These are phyloP conservation scores for Venturia aucupariae DNA, from an alignment of 2,329 filamentous ascomycete species.

Conservation along the genomic window DNA sequence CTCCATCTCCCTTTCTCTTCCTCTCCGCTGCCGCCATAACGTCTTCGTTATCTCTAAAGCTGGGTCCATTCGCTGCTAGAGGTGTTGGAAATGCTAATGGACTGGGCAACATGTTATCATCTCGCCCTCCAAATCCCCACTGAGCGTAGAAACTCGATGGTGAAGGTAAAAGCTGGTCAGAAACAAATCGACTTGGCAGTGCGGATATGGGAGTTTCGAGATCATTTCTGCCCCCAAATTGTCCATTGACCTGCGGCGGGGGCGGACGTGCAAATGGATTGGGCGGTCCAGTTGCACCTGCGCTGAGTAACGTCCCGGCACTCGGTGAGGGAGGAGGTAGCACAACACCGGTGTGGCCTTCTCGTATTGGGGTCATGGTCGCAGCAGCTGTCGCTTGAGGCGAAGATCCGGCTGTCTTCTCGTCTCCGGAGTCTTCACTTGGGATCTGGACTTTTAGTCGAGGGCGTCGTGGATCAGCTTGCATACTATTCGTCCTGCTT, in stretches of 20 bases:
- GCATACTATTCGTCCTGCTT: constrained; percentile 62
- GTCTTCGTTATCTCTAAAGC: constrained; percentile 35
- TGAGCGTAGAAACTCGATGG: constrained; percentile 89
- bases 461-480: constrained; percentile 56
- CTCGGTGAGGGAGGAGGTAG: constrained; percentile 90
- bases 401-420: constrained; percentile 61
- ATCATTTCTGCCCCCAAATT: constrained; percentile 27
- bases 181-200: constrained; percentile 82
- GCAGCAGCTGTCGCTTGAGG: constrained; percentile 2
- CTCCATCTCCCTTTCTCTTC: constrained; percentile 30
- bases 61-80: constrained; percentile 34
- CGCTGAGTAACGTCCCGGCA: constrained; percentile 74
- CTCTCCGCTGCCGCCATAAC: constrained; percentile 29
- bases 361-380: constrained; percentile 21
- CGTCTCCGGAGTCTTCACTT: constrained; percentile 75
- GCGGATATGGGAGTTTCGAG: constrained; percentile 85
- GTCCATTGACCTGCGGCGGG: constrained; percentile 51
- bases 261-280: constrained; percentile 90
- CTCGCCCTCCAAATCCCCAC: constrained; percentile 64
- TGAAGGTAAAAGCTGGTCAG: constrained; percentile 77
- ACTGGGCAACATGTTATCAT: constrained; percentile 72
- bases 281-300: constrained; percentile 82
- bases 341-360: constrained; percentile 49
- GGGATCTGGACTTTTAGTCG: constrained; percentile 91
- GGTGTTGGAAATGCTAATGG: constrained; percentile 91